Percentiles rank a stretch among this genome's conserved stretches.
phyloP scores from a whole-genome alignment of 345 rosid species.

The Garcia nutans region DNA sequence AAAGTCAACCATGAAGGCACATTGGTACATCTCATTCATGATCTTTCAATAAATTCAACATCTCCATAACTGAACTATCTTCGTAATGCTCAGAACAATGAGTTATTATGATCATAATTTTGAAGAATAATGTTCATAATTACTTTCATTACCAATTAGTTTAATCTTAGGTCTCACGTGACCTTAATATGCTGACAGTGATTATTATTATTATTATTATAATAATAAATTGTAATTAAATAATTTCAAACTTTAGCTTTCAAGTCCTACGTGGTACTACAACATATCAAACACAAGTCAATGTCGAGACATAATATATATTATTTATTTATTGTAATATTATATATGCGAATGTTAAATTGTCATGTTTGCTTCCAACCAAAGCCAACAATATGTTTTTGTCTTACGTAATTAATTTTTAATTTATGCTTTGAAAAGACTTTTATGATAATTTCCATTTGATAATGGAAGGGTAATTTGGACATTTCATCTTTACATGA shows the following conservation, averaged over 20 bases:
- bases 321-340: too few relatives aligned
- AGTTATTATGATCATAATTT: too few relatives aligned
- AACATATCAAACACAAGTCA: constrained; percentile 11
- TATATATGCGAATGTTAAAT: neutral
- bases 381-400: too few relatives aligned
- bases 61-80: too few relatives aligned
- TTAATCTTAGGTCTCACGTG: too few relatives aligned
- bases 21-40: too few relatives aligned
- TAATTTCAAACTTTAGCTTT: constrained; percentile 3
- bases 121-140: neutral
- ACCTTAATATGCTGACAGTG: too few relatives aligned
- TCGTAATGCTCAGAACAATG: neutral
- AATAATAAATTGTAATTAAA: too few relatives aligned
- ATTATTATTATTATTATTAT: too few relatives aligned
- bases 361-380: constrained; percentile 8
- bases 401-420: too few relatives aligned
- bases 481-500: neutral
- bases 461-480: neutral
- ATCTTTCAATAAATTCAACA: neutral
- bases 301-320: constrained; percentile 23
- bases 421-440: neutral
- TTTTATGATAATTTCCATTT: neutral
- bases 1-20: too few relatives aligned
- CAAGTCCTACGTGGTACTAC: constrained; percentile 9
- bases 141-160: neutral